A percentile compares a stretch with the other conserved stretches of the same genome.
Evolutionary conservation across 2,329 filamentous ascomycete species (phyloP).

Genomic region (Pseudopyrenochaeta lycopersici): DNA sequence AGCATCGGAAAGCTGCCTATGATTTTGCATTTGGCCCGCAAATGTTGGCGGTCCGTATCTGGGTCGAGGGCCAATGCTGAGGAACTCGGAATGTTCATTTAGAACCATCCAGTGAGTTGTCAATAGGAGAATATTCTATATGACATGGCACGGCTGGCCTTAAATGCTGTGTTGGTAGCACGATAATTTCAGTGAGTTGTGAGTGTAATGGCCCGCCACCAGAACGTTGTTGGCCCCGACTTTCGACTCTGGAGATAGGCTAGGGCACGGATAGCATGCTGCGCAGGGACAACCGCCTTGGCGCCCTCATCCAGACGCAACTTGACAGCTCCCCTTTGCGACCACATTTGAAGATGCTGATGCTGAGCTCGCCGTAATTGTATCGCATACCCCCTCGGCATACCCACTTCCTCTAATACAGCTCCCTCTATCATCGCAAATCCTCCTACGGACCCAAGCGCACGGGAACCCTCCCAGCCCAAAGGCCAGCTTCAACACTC

Average conservation of each 20-base stretch:
- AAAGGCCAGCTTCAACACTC: conserved; percentile 30
- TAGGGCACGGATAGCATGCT: not conserved
- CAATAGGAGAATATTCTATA: not conserved
- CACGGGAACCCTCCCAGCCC: conserved; percentile 28
- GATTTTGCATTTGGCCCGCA: too few relatives aligned
- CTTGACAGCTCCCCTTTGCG: conserved; percentile 25
- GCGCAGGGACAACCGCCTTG: conserved; percentile 8
- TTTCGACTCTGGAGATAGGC: conserved; percentile 1
- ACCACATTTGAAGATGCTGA: conserved; percentile 6
- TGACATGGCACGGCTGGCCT: not conserved
- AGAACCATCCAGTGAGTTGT: too few relatives aligned
- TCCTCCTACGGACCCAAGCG: conserved; percentile 13
- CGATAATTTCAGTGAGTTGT: conserved; percentile 10
- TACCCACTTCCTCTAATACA: not conserved
- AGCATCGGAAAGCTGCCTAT: not conserved
- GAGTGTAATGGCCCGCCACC: conserved; percentile 13
- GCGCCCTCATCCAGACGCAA: conserved; percentile 5
- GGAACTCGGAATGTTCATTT: too few relatives aligned
- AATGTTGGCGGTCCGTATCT: too few relatives aligned
- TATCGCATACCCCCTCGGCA: not conserved
- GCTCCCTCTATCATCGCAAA: not conserved
- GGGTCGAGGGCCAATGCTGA: too few relatives aligned
- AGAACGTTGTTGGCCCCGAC: not conserved
- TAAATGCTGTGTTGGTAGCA: conserved; percentile 17
- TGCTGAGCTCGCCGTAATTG: conserved; percentile 2